Evolutionary conservation across 129 eudicot species (phyloP).

Genomic region (Arctium minus): DNA sequence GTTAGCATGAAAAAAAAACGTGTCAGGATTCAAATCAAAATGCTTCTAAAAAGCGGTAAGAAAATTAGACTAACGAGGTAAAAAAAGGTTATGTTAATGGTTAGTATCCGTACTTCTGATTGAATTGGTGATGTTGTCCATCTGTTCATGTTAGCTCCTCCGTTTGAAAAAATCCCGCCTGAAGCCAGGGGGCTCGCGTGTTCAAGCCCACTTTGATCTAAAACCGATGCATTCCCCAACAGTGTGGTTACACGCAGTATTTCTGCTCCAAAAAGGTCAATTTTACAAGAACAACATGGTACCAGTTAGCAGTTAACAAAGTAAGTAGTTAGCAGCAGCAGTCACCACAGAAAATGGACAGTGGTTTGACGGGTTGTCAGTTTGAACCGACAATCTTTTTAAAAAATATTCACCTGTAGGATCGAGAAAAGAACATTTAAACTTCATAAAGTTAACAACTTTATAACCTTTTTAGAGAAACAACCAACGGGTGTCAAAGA

Average conservation of each 20-base stretch:
- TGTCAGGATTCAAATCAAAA: slow-evolving; percentile 34
- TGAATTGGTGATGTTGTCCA: slow-evolving; percentile 82
- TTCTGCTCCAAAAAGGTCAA: slow-evolving; percentile 99
- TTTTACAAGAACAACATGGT: slow-evolving; percentile 94
- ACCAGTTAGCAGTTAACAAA: slow-evolving; percentile 93
- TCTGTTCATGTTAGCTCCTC: slow-evolving; percentile 98
- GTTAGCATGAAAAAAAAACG: slow-evolving; percentile 54
- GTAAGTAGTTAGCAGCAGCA: slow-evolving; percentile 46
- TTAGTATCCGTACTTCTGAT: slow-evolving; percentile 99
- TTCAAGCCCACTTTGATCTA: slow-evolving; percentile 99
- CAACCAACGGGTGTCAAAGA: neutral
- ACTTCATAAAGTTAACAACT: slow-evolving; percentile 20
- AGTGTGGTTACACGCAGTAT: slow-evolving; percentile 98
- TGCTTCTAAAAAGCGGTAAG: slow-evolving; percentile 58
- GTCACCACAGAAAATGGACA: slow-evolving; percentile 68
- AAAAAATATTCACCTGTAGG: slow-evolving; percentile 21
- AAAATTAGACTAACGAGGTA: slow-evolving; percentile 58
- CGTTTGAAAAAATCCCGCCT: slow-evolving; percentile 91
- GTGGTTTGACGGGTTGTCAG: slow-evolving; percentile 47
- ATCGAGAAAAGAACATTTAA: slow-evolving; percentile 7
- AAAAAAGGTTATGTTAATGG: slow-evolving; percentile 89
- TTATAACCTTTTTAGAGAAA: neutral
- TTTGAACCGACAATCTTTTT: slow-evolving; percentile 32
- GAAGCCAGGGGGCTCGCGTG: slow-evolving; percentile 99
- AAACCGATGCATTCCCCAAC: slow-evolving; percentile 98